Percentiles rank a stretch among this genome's conserved stretches.
Evolutionary conservation across 2,329 filamentous ascomycete genomes (phyloP).

Genomic region (Arachnopeziza araneosa): DNA sequence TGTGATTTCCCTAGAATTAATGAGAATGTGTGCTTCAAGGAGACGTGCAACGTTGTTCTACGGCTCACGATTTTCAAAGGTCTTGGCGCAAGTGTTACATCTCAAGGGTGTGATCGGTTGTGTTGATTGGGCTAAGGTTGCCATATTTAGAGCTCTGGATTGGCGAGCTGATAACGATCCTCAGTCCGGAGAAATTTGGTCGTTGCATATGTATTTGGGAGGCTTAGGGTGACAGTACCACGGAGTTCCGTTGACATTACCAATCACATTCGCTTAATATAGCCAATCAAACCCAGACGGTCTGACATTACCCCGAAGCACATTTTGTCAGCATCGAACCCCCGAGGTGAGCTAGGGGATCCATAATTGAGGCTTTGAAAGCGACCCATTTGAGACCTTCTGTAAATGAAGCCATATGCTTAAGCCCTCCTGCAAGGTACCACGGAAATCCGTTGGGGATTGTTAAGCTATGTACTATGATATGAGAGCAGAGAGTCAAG

Average conservation of each 20-base stretch:
- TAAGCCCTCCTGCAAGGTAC: background rate
- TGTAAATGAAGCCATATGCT: too few relatives aligned
- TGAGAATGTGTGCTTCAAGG: background rate
- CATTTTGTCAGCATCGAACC: background rate
- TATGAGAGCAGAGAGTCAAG: background rate
- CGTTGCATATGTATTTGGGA: background rate
- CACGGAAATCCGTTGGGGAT: background rate
- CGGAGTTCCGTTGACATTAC: background rate
- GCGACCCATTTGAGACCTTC: too few relatives aligned
- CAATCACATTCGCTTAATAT: background rate
- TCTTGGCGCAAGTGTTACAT: constrained; percentile 17
- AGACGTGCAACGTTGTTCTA: background rate
- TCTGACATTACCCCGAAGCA: background rate
- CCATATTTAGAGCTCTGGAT: background rate
- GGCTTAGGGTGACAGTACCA: background rate
- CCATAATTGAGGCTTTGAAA: too few relatives aligned
- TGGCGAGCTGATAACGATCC: background rate
- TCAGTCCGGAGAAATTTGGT: too few relatives aligned
- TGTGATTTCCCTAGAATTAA: constrained; percentile 12
- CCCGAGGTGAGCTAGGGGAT: too few relatives aligned
- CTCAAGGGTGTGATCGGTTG: background rate
- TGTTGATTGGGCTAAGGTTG: background rate
- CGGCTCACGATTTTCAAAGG: constrained; percentile 12
- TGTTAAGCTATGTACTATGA: too few relatives aligned
- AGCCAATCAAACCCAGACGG: background rate